Evolutionary conservation across 495 filamentous ascomycete species (phyloP).

Genomic region (Hypoxylon fuscum): DNA sequence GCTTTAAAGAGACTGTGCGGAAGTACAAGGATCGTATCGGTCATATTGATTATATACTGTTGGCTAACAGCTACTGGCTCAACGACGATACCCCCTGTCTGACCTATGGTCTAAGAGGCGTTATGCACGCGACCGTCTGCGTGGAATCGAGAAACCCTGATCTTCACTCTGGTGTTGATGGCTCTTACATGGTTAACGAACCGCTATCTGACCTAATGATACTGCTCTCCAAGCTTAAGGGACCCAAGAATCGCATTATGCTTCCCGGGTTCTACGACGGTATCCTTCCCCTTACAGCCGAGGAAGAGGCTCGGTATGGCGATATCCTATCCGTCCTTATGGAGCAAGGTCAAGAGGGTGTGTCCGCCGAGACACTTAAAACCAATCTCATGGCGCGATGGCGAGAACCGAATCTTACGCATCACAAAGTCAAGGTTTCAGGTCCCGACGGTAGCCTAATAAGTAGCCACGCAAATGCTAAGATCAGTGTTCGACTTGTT

Average conservation of each 20-base stretch:
- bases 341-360: conserved; percentile 70
- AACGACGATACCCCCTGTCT: conserved; percentile 94
- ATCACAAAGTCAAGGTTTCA: conserved; percentile 91
- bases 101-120: conserved; percentile 93
- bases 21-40: conserved; percentile 86
- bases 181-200: conserved; percentile 86
- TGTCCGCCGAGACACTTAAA: conserved; percentile 73
- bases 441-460: conserved; percentile 88
- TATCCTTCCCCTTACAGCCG: conserved; percentile 75
- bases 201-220: conserved; percentile 88
- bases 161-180: conserved; percentile 94
- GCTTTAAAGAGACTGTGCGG: conserved; percentile 82
- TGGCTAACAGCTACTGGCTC: conserved; percentile 98
- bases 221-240: conserved; percentile 80
- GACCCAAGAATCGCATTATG: conserved; percentile 67
- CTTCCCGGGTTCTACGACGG: conserved; percentile 85
- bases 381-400: conserved; percentile 88
- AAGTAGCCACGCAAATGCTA: conserved; percentile 82
- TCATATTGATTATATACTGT: conserved; percentile 87
- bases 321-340: conserved; percentile 82
- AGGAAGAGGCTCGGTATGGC: conserved; percentile 82
- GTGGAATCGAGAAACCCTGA: conserved; percentile 87
- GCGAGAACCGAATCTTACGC: conserved; percentile 94
- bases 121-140: conserved; percentile 90
- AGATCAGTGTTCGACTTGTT: conserved; percentile 89